Evolutionary conservation across 495 filamentous ascomycete genomes (phyloP).

Genomic region (Bathelium albidoporum): DNA sequence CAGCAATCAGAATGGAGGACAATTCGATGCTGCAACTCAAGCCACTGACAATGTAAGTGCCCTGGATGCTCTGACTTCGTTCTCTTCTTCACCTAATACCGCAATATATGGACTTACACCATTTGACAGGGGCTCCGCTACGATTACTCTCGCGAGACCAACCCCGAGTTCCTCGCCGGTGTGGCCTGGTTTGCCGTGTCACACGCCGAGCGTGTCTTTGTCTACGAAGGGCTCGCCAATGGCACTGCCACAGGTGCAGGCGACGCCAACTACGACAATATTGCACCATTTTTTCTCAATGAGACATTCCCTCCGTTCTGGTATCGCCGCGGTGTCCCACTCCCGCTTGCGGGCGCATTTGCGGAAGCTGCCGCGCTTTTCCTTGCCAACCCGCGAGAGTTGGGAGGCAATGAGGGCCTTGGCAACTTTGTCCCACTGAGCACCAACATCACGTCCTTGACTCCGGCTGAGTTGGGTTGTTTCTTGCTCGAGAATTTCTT

Average conservation of each 20-base stretch:
- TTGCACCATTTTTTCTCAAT: slow-evolving; percentile 25
- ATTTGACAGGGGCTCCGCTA: slow-evolving; percentile 9
- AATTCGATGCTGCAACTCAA: slow-evolving; percentile 10
- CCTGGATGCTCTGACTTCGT: too few relatives aligned
- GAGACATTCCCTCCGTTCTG: slow-evolving; percentile 21
- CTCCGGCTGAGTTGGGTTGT: slow-evolving; percentile 14
- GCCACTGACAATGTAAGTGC: slow-evolving; percentile 11
- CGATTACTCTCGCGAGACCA: slow-evolving; percentile 19
- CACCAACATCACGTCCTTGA: slow-evolving; percentile 2
- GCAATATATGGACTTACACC: too few relatives aligned
- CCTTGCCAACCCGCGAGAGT: slow-evolving; percentile 12
- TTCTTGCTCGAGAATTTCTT: slow-evolving; percentile 20
- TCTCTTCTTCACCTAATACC: too few relatives aligned
- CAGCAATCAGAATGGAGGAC: slow-evolving; percentile 10
- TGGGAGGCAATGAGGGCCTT: slow-evolving; percentile 20
- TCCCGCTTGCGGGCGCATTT: slow-evolving; percentile 10
- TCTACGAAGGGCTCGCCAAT: slow-evolving; percentile 21
- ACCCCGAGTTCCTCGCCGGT: slow-evolving; percentile 22
- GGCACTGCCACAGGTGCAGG: slow-evolving; percentile 12
- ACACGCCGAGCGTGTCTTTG: slow-evolving; percentile 22
- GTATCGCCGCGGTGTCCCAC: slow-evolving; percentile 15
- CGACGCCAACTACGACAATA: slow-evolving; percentile 15
- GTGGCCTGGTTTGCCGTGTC: slow-evolving; percentile 18
- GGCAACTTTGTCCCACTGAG: slow-evolving; percentile 20
- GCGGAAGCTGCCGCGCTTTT: slow-evolving; percentile 12